Percentiles rank a stretch among this genome's conserved stretches.
Conservation (phyloP, 179 eudicot genomes). For the Beta macrorhiza region DNA sequence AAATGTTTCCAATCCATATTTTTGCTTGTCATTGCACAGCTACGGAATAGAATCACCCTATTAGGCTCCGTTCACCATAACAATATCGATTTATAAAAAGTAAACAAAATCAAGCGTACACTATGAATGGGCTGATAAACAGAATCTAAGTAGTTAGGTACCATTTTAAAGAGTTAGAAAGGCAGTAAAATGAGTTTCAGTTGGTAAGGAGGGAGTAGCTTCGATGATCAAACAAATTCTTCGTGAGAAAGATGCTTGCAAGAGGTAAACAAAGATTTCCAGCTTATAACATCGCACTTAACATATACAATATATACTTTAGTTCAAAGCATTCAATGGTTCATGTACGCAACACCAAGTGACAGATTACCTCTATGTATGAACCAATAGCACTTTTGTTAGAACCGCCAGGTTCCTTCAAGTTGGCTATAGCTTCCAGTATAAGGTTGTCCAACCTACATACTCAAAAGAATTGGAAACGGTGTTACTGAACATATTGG, state of each 20-base stretch:
- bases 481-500: constrained; percentile 10
- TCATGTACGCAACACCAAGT: constrained; percentile 11
- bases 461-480: constrained; percentile 19
- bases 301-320: neutral
- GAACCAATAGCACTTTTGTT: constrained; percentile 84
- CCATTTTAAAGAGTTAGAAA: neutral
- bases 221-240: neutral
- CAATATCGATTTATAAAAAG: neutral
- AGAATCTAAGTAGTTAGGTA: neutral
- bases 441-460: constrained; percentile 92
- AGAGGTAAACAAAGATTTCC: neutral
- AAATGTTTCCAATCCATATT: too few relatives aligned
- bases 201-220: neutral
- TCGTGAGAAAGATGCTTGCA: constrained; percentile 1
- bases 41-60: neutral
- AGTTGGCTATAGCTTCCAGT: constrained; percentile 80
- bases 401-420: constrained; percentile 94
- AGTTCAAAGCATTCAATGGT: neutral
- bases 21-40: neutral
- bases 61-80: neutral
- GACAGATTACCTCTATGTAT: constrained; percentile 74
- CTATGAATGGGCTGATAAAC: neutral
- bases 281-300: neutral
- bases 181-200: neutral
- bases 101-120: neutral